phyloP scores from a whole-genome alignment of 306 rosid genomes.

The Begonia peltatifolia region DNA sequence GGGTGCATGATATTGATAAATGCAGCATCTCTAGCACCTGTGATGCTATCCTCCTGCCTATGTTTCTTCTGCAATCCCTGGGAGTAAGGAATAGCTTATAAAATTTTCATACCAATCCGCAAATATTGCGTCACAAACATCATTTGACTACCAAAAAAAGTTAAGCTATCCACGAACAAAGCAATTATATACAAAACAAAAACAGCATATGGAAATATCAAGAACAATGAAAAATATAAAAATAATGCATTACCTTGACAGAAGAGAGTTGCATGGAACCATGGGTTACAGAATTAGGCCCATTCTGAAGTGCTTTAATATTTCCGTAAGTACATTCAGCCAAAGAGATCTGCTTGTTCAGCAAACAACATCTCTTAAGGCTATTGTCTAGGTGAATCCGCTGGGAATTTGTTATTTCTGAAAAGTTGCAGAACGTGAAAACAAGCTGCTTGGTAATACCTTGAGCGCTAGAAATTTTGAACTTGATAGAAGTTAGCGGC shows the following conservation, averaged over 20 bases:
- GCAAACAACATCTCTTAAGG: constrained; percentile 50
- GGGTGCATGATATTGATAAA: constrained; percentile 17
- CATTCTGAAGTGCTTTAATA: constrained; percentile 61
- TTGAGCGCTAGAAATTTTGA: constrained; percentile 50
- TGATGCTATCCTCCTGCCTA: constrained; percentile 41
- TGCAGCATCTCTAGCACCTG: constrained; percentile 38
- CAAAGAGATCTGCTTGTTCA: constrained; percentile 55
- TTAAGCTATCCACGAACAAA: background rate
- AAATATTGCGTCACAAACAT: background rate
- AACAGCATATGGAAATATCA: too few relatives aligned
- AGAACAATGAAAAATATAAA: background rate
- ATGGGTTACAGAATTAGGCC: constrained; percentile 20
- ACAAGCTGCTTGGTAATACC: constrained; percentile 53
- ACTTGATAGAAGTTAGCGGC: constrained; percentile 78
- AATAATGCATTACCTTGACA: constrained; percentile 38
- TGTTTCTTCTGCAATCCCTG: constrained; percentile 42
- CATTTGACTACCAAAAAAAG: background rate
- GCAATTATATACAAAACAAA: background rate
- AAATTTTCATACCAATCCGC: too few relatives aligned
- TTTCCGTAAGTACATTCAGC: constrained; percentile 88
- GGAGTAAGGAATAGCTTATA: constrained; percentile 9
- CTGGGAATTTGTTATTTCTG: constrained; percentile 37
- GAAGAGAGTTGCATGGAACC: constrained; percentile 18
- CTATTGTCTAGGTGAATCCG: constrained; percentile 62
- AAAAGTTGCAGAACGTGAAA: constrained; percentile 61